A percentile compares a stretch with the other conserved stretches of the same genome.
These are phyloP conservation scores for Microstegium vimineum DNA, from an alignment of 176 grass and related monocot species.

Conservation along the genomic window DNA sequence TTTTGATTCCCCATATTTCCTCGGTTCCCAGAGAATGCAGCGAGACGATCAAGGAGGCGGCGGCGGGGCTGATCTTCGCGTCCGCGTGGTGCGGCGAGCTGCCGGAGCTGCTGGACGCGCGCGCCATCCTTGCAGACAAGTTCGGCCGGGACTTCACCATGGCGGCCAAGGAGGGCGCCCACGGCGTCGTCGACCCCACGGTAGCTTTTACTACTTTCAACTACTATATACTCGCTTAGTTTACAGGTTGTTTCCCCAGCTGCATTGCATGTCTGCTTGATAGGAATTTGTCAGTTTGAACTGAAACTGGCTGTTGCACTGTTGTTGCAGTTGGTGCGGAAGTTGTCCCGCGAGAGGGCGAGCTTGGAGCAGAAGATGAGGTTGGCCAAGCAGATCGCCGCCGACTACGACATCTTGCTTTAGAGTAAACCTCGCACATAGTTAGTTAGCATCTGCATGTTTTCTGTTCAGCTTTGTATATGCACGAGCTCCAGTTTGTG, in stretches of 20 bases:
- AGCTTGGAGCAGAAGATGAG: constrained; percentile 40
- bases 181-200: constrained; percentile 30
- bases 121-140: constrained; percentile 46
- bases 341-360: constrained; percentile 33
- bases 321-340: constrained; percentile 44
- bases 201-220: constrained; percentile 27
- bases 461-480: too few species aligned
- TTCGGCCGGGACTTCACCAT: constrained; percentile 44
- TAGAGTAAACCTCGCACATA: too few species aligned
- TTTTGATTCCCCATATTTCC: background rate
- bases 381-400: too few species aligned
- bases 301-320: background rate
- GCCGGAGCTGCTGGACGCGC: constrained; percentile 52
- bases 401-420: too few species aligned
- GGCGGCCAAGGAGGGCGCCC: constrained; percentile 39
- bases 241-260: constrained; percentile 26
- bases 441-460: too few species aligned
- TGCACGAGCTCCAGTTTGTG: too few species aligned
- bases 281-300: background rate
- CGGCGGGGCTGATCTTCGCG: constrained; percentile 46
- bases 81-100: constrained; percentile 45
- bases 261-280: background rate
- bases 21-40: constrained; percentile 35
- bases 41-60: constrained; percentile 43
- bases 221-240: background rate